Conservation (phyloP, 371 early-diverging fungal species). For the Rhizopus stolonifer region DNA sequence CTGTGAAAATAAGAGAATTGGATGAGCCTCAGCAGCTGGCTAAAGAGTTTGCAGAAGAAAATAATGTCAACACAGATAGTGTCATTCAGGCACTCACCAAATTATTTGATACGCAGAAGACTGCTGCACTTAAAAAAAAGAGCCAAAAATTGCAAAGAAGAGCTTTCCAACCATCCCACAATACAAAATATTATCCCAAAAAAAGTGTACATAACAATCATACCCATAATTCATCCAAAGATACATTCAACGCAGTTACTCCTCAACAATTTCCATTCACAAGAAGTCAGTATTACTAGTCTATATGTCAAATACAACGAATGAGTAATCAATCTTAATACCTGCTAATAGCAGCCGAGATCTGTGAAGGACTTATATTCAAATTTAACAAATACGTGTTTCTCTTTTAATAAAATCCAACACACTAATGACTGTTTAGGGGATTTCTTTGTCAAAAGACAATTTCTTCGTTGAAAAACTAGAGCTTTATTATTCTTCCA, state of each 20-base stretch:
- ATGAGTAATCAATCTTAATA: too few species aligned
- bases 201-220: not conserved
- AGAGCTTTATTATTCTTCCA: too few species aligned
- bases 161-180: not conserved
- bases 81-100: conserved; percentile 16
- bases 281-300: not conserved
- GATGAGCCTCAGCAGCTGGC: conserved; percentile 23
- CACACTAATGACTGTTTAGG: too few species aligned
- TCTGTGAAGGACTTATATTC: too few species aligned
- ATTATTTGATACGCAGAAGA: conserved; percentile 17
- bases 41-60: conserved; percentile 10
- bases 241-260: not conserved
- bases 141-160: conserved; percentile 7
- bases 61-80: conserved; percentile 10
- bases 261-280: not conserved
- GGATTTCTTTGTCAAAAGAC: too few species aligned
- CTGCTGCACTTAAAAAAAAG: conserved; percentile 12
- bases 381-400: too few species aligned
- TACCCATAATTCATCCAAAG: not conserved
- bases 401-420: too few species aligned
- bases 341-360: too few species aligned
- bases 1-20: conserved; percentile 14
- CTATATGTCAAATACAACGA: too few species aligned
- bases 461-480: too few species aligned
- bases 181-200: not conserved